A percentile compares a stretch with the other conserved stretches of the same genome.
Evolutionary conservation across 148 eudicot species (phyloP).

Genomic region (Rhododendron ovatum): DNA sequence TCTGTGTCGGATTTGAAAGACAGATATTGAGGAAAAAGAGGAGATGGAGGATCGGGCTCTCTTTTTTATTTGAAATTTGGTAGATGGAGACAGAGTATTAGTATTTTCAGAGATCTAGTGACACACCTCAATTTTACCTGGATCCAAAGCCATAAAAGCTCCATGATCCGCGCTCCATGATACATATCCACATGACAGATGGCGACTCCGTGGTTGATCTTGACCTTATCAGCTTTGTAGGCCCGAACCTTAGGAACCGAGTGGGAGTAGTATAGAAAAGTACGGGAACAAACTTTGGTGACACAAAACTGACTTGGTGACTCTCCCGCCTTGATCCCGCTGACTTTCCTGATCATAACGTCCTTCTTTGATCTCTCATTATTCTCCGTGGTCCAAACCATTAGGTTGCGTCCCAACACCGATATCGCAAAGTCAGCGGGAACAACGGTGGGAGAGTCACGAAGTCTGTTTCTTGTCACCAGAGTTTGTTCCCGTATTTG

Average conservation of each 20-base stretch:
- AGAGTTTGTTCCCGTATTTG: constrained; percentile 45
- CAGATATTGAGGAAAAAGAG: neutral
- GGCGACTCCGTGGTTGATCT: constrained; percentile 46
- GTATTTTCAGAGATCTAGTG: neutral
- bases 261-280: constrained; percentile 46
- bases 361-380: constrained; percentile 29
- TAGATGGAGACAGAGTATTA: neutral
- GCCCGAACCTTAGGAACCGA: constrained; percentile 47
- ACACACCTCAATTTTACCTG: constrained; percentile 37
- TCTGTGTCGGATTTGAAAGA: neutral
- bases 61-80: neutral
- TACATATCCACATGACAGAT: constrained; percentile 48
- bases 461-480: constrained; percentile 30
- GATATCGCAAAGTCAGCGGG: constrained; percentile 39
- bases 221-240: constrained; percentile 44
- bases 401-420: constrained; percentile 34
- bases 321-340: constrained; percentile 33
- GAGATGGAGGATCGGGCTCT: neutral
- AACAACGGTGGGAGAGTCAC: constrained; percentile 37
- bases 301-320: constrained; percentile 26
- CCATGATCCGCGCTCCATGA: constrained; percentile 48
- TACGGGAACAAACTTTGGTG: constrained; percentile 53
- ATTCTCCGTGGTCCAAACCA: constrained; percentile 31
- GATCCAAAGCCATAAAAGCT: constrained; percentile 45
- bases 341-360: constrained; percentile 37